These are phyloP conservation scores for Spinacia oleracea DNA, from an alignment of 179 eudicot genomes.

Conservation along the genomic window DNA sequence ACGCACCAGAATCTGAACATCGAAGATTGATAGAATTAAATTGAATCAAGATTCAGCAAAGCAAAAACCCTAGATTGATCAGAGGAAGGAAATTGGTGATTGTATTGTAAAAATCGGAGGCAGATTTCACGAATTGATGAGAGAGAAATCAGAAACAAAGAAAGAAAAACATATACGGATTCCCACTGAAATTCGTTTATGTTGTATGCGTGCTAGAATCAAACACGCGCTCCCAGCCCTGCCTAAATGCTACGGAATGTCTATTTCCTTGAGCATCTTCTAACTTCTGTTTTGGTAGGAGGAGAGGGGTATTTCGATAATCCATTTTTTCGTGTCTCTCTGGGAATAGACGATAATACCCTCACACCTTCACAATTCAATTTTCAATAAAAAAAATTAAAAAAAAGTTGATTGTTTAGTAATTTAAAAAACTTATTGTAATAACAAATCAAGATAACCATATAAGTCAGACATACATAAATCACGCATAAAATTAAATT, in stretches of 20 bases:
- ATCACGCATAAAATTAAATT: too few species aligned
- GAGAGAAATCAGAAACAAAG: neutral
- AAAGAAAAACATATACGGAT: neutral
- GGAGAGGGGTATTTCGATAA: too few species aligned
- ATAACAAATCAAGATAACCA: too few species aligned
- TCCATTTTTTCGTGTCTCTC: too few species aligned
- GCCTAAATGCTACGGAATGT: neutral
- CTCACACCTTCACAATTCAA: too few species aligned
- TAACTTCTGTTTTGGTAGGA: too few species aligned
- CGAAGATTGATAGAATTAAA: slow-evolving; percentile 7
- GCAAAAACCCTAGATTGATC: neutral
- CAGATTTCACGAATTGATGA: neutral
- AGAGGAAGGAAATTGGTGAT: too few species aligned
- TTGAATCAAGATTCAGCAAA: neutral
- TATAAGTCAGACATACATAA: too few species aligned
- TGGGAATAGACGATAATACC: too few species aligned
- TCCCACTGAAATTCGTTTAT: neutral
- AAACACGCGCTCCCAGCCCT: neutral
- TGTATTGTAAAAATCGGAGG: neutral
- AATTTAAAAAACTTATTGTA: too few species aligned
- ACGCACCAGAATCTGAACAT: slow-evolving; percentile 41
- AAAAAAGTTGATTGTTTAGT: too few species aligned
- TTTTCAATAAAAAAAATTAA: too few species aligned
- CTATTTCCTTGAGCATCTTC: neutral
- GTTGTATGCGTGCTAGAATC: neutral